Percentiles rank a stretch among this genome's conserved stretches.
Conservation (phyloP, 306 rosid genomes). For the Lathyrus oleraceus region DNA sequence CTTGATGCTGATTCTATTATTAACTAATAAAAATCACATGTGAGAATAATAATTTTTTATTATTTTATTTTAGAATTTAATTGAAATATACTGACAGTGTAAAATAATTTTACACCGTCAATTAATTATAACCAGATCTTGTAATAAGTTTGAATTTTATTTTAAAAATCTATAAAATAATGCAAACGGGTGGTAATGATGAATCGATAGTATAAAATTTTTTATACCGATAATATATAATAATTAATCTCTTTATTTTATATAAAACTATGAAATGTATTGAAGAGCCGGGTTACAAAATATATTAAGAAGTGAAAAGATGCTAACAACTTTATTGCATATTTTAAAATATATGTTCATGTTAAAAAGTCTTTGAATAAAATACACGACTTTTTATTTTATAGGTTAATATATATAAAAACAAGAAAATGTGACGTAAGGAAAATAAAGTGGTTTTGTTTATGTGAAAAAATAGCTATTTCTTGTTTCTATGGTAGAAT, state of each 20-base stretch:
- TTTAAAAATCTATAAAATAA: too few species aligned
- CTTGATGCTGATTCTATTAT: not conserved
- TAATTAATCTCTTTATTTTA: too few species aligned
- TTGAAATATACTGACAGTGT: too few species aligned
- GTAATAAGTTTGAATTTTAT: too few species aligned
- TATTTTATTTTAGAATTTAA: too few species aligned
- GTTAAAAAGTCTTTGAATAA: not conserved
- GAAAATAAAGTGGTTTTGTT: not conserved
- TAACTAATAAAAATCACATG: not conserved
- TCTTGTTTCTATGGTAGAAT: not conserved
- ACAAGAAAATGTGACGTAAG: not conserved
- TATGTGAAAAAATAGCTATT: not conserved
- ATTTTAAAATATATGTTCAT: not conserved
- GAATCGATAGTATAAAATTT: too few species aligned
- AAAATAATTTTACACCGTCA: too few species aligned
- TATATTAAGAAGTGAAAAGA: not conserved
- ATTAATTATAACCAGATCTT: too few species aligned
- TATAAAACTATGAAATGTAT: too few species aligned
- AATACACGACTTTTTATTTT: not conserved
- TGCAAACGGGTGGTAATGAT: too few species aligned
- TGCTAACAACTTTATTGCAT: not conserved
- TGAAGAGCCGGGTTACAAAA: not conserved
- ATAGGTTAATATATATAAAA: not conserved
- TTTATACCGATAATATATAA: too few species aligned
- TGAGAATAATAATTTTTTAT: too few species aligned